phyloP scores from a whole-genome alignment of 768 basidiomycete genomes.

The Podaxis sp. region DNA sequence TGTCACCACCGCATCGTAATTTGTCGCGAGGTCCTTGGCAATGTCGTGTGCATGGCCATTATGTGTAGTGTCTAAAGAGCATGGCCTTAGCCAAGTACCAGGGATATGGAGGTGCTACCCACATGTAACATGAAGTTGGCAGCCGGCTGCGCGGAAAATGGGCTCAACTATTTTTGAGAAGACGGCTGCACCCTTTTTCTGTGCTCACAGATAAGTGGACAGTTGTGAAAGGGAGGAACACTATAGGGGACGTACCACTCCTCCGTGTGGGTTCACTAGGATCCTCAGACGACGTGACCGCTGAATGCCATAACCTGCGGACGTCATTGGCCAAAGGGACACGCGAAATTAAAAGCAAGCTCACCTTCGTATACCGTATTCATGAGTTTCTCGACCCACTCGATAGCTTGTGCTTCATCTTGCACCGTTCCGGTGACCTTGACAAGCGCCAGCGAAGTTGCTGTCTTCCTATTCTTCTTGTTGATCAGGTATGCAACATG shows the following conservation, averaged over 20 bases:
- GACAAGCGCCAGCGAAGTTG: slow-evolving; percentile 35
- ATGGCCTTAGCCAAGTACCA: not conserved
- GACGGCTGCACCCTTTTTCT: slow-evolving; percentile 59
- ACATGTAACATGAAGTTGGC: slow-evolving; percentile 61
- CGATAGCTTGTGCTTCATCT: slow-evolving; percentile 28
- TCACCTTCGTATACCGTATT: slow-evolving; percentile 60
- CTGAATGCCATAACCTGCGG: slow-evolving; percentile 41
- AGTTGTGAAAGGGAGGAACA: slow-evolving; percentile 1
- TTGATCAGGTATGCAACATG: slow-evolving; percentile 47
- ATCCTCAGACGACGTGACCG: slow-evolving; percentile 57
- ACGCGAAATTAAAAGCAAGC: slow-evolving; percentile 11
- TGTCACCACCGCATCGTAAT: slow-evolving; percentile 67
- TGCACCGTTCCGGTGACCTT: slow-evolving; percentile 31
- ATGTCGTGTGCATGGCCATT: slow-evolving; percentile 64
- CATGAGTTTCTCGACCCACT: slow-evolving; percentile 57
- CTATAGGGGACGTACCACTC: slow-evolving; percentile 46
- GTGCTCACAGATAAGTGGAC: not conserved
- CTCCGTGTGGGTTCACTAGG: slow-evolving; percentile 77
- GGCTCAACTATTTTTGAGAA: slow-evolving; percentile 64
- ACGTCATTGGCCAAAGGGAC: not conserved
- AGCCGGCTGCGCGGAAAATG: slow-evolving; percentile 64
- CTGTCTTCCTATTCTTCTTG: slow-evolving; percentile 35
- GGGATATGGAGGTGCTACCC: slow-evolving; percentile 20
- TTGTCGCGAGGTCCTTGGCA: slow-evolving; percentile 47
- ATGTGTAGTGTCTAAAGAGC: slow-evolving; percentile 53